These are phyloP conservation scores for Saraca asoca DNA, from an alignment of 331 rosid species.

Conservation along the genomic window DNA sequence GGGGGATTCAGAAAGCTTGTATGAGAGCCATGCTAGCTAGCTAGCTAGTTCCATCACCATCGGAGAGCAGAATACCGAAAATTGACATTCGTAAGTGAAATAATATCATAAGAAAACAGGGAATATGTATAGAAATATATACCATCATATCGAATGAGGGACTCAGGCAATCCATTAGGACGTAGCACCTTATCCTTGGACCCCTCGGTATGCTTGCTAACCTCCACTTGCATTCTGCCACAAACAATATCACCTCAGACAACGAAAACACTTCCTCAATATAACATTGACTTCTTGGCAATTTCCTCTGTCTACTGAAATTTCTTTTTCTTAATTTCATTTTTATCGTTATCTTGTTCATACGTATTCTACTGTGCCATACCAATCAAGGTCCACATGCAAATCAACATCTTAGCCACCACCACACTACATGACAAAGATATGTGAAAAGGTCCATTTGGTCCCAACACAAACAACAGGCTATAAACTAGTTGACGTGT, in stretches of 20 bases:
- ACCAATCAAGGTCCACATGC: too few species aligned
- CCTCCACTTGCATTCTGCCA: conserved; percentile 97
- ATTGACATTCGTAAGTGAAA: background rate
- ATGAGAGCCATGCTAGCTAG: too few species aligned
- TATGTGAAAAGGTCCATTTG: too few species aligned
- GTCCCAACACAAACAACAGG: too few species aligned
- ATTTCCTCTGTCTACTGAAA: background rate
- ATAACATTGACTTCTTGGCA: background rate
- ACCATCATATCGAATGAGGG: conserved; percentile 94
- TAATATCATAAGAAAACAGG: background rate
- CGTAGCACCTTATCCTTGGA: conserved; percentile 82
- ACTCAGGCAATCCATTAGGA: conserved; percentile 95
- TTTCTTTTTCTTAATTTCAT: too few species aligned
- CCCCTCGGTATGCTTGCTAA: conserved; percentile 97
- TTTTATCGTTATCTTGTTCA: too few species aligned
- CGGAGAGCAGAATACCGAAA: background rate
- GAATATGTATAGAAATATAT: background rate
- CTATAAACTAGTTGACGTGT: too few species aligned
- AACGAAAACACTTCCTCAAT: background rate
- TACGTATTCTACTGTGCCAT: too few species aligned
- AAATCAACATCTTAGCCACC: too few species aligned
- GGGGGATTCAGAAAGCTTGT: too few species aligned
- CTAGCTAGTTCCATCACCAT: background rate
- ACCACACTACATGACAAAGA: too few species aligned
- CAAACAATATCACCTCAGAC: conserved; percentile 34